Conservation (phyloP, 192 early-diverging fungal genomes). For the Paraglomus occultum region DNA sequence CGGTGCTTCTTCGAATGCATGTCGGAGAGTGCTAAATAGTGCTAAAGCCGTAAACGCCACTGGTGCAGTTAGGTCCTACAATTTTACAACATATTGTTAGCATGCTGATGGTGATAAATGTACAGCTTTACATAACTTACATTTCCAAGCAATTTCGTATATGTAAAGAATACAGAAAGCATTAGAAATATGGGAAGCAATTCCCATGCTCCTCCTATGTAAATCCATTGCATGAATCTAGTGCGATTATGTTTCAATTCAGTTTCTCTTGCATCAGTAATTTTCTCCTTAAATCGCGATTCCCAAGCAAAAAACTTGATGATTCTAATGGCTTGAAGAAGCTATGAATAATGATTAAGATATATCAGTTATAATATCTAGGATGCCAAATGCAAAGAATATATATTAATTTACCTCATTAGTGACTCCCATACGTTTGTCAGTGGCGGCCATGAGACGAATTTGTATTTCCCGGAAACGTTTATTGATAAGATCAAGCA, state of each 20-base stretch:
- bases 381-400: background rate
- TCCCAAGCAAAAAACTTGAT: constrained; percentile 94
- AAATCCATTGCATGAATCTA: constrained; percentile 54
- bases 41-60: constrained; percentile 65
- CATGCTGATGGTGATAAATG: background rate
- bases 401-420: constrained; percentile 62
- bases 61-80: constrained; percentile 16
- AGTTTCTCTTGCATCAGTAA: constrained; percentile 61
- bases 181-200: constrained; percentile 62
- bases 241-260: constrained; percentile 58
- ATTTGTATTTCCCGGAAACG: constrained; percentile 48
- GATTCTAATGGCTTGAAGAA: constrained; percentile 84
- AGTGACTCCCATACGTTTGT: constrained; percentile 76
- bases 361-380: too few species aligned
- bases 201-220: constrained; percentile 54
- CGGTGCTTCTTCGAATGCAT: constrained; percentile 61
- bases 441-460: constrained; percentile 59
- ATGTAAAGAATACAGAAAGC: constrained; percentile 56
- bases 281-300: constrained; percentile 63
- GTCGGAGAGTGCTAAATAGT: constrained; percentile 70
- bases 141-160: constrained; percentile 58
- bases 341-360: background rate
- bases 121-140: constrained; percentile 54
- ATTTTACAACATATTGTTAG: background rate
- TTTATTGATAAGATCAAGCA: constrained; percentile 51